Base-by-base conservation (phyloP, 225 moss, liverwort and hornwort genomes). In the Rhytidiadelphus loreus region DNA sequence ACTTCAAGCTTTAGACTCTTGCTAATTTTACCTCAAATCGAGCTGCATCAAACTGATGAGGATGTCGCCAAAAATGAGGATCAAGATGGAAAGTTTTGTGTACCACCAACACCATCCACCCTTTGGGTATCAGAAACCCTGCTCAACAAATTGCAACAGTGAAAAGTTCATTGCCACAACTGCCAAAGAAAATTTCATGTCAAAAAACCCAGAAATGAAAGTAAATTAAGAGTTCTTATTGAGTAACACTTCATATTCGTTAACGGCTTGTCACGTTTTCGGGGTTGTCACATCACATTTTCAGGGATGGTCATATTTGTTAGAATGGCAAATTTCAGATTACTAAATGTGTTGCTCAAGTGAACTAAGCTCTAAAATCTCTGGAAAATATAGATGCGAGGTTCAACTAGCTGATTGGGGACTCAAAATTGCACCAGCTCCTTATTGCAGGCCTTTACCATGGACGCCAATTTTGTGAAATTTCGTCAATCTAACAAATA, bases 61-160 rank as follows among this genome's bases (percentile, higher is more conserved):
- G 88, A 85, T 77, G 72, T 43, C n/a, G 90, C 84, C 90, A 90
- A 33, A 79, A 21, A 8, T 86, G 82, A 35, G 88, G 83, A 79
- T 89, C 86, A 17, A 90, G 78, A 88, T 90, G 92, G 57, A 90
- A 90, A 24, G 74, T 90, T 63, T 88, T 90, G 8, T 90, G 90
- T 57, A 90, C 88, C 86, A 92, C 92, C 70, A 90, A 56, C 44
- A 92, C 83, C 88, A 86, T 79, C 90, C 92, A 92, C 28, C 88
- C 90, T 84, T 88, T 90, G 7, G 90, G 90, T 71, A 90, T 90
- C 57, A 92, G 33, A 64, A 86, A 83, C 35, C 90, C 88, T 86
- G 69, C 60, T 74, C 59, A 69, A 61, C 83, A 78, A 46, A 60
- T 77, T 58, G 29, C n/a, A 33, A 21, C 20, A 81, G 43, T 69